Evolutionary conservation across 305 asterid species (phyloP), one percentile per base, ranked within the genome.

Genomic region (Solanum chacoense): DNA sequence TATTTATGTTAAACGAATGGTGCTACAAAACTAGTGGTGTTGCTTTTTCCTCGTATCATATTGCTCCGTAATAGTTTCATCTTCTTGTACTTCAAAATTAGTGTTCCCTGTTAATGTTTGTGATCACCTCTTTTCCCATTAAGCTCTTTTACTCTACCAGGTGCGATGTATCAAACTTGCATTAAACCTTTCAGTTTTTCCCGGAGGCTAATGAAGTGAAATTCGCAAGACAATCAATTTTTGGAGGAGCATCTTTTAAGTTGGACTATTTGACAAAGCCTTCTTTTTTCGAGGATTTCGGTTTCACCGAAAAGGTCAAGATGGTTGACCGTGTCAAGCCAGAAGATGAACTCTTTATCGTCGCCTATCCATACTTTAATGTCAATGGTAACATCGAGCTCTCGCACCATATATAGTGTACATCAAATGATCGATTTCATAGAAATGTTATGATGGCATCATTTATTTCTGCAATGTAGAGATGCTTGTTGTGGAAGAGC

Each of bases 401-500:
- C 22, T 50, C 0, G 8, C 63, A 50, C 8, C 20, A 4, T 13
- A 13, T 42, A 42, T 45, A 45, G 63, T 0, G 31, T 59, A 71
- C 87, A 24, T 34, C 65, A 88, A 75, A 2, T 50, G 50, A 26
- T 72, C 11, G 1, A 10, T 40, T 65, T 65, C 37, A 29, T 31
- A 45, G 35, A 42, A 35, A 37, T 73, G 28, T 63, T 42, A 71
- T 26, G 73, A 40, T 81, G 85, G 3, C 3, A 79, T 50, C 85
- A 78, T 28, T 83, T 22, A 79, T 86, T 73, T 86, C 84, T 89
- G 84, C 40, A 45, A 89, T 71, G n/a, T 93, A 96, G 98, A 97
- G 92, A 97, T 97, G 98, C 98, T 97, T 29, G 98, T 96, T 85
- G 99, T 96, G 90, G 98, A 96, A 91, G 98, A 96, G 91, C 96